Evolutionary conservation across 345 rosid species (phyloP), one percentile per base, ranked within the genome.

Genomic region (Syzygium grande): DNA sequence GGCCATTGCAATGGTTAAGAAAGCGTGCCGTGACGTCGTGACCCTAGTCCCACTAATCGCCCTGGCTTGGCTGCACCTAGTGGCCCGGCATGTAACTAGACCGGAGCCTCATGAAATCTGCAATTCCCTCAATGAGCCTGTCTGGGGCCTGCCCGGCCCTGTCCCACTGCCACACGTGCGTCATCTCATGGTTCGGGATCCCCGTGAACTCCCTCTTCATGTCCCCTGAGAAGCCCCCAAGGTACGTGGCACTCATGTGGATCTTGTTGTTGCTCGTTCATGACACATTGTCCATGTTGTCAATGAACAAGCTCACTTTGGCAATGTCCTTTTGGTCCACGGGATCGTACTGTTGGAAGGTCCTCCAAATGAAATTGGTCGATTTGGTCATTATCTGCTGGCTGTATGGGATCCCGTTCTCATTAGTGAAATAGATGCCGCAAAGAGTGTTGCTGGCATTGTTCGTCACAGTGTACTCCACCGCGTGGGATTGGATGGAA

Each of bases 131-230:
- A 3, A 92, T 90, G 29, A 95, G 84, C 13, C 93, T 94, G 10
- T 93, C 89, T 0, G 95, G 96, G 30, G 94, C 85, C 29, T 84
- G 91, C 3, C 92, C 91, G 8, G 92, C 90, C 5, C 98, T 96
- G 56, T 90, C 89, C 97, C 97, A 96, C 68, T 94, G 96, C 97
- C 95, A 95, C 22, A 95, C 85, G 52, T 94, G 96, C 4, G 92
- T 87, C 92, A 94, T 94, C 85, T 94, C 99, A 51, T 95, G 96
- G 80, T 96, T 95, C 56, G 94, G 59, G 3, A 96, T 93, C 7
- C 98, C 97, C 0, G 87, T 90, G 79, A 94, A 90, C 86, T 94
- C 97, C n/a, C 52, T 86, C 68, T 53, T 94, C 2, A 93, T 58
- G 34, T 95, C 92, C 5, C 95, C 95, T 22, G 84, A n/a, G 87